Percentiles rank a stretch among this genome's conserved stretches.
Conservation (phyloP, 2,329 filamentous ascomycete genomes). For the Ceratocystiopsis minuta region DNA sequence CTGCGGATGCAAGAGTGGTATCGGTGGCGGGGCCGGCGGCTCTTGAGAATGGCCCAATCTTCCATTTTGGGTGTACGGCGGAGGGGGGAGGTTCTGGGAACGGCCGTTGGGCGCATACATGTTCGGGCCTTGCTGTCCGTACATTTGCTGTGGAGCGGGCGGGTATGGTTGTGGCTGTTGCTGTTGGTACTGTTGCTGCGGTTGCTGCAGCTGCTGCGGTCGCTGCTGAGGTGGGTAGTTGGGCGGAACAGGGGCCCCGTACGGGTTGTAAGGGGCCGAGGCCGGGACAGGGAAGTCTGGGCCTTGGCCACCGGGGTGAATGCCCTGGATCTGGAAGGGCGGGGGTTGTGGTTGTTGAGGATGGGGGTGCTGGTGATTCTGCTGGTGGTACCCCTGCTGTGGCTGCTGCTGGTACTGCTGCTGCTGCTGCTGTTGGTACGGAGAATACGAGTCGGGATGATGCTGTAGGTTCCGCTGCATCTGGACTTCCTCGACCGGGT, state of each 20-base stretch:
- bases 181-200: not conserved
- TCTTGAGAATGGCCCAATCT: too few species aligned
- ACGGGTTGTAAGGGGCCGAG: too few species aligned
- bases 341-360: not conserved
- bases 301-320: too few species aligned
- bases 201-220: not conserved
- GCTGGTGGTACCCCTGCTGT: not conserved
- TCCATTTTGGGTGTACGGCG: not conserved
- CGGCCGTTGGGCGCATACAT: too few species aligned
- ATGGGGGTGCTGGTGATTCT: not conserved
- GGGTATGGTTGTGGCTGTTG: not conserved
- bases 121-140: too few species aligned
- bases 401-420: slow-evolving; percentile 1
- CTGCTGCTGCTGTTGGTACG: not conserved
- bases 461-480: slow-evolving; percentile 12
- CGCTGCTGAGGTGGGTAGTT: not conserved
- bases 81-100: too few species aligned
- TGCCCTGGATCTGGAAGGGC: not conserved
- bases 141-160: too few species aligned
- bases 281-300: too few species aligned
- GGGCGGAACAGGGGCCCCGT: not conserved
- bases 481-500: not conserved
- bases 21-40: slow-evolving; percentile 4
- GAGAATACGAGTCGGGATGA: slow-evolving; percentile 19
- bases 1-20: slow-evolving; percentile 26